A percentile compares a stretch with the other conserved stretches of the same genome.
Conservation (phyloP, 2,329 filamentous ascomycete genomes). For the Colletotrichum melonis region DNA sequence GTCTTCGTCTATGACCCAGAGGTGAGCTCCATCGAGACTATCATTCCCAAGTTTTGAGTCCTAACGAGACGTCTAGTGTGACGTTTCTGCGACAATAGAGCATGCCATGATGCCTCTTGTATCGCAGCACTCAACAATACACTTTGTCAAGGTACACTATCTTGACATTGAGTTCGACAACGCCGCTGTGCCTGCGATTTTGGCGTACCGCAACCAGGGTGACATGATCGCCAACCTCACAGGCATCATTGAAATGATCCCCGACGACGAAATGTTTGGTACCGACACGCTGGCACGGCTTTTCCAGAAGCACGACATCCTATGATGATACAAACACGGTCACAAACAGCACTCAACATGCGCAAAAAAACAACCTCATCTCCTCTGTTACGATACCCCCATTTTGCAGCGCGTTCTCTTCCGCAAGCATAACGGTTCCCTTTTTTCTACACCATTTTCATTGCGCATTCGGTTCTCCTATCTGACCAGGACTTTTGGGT, state of each 20-base stretch:
- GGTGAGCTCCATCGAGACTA: constrained; percentile 65
- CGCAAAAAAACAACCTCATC: constrained; percentile 8
- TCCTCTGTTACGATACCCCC: constrained; percentile 37
- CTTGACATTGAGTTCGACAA: constrained; percentile 95
- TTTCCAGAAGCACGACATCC: constrained; percentile 63
- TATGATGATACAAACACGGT: constrained; percentile 48
- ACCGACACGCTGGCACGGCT: constrained; percentile 64
- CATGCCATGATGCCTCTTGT: constrained; percentile 82
- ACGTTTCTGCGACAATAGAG: constrained; percentile 83
- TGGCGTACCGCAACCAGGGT: constrained; percentile 88
- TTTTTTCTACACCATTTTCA: constrained; percentile 3
- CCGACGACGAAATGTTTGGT: constrained; percentile 72
- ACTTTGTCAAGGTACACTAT: constrained; percentile 92
- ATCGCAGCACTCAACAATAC: constrained; percentile 74
- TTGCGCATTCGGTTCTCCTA: neutral
- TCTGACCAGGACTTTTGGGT: neutral
- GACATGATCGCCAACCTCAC: constrained; percentile 93
- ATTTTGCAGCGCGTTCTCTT: constrained; percentile 25
- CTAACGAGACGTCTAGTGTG: constrained; percentile 67
- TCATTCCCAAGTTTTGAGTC: constrained; percentile 5
- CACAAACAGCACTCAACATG: constrained; percentile 2
- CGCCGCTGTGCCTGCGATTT: constrained; percentile 85
- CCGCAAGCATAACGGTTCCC: constrained; percentile 17
- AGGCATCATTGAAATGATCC: constrained; percentile 87
- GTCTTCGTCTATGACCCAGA: constrained; percentile 93